phyloP scores from a whole-genome alignment of 257 asterid species.

The Plantago elongata region DNA sequence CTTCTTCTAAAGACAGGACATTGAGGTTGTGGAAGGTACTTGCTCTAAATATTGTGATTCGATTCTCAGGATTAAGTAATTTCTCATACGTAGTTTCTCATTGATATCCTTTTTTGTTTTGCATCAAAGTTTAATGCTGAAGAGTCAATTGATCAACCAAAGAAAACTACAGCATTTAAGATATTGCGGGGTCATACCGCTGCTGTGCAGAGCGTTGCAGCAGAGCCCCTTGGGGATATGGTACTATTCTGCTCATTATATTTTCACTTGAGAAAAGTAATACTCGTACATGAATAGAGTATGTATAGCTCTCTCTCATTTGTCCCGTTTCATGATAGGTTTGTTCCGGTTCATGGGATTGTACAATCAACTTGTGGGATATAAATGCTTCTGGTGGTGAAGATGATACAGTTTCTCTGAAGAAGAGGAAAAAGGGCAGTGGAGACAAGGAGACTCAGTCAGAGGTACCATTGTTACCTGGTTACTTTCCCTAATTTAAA shows the following conservation, averaged over 20 bases:
- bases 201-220: slow-evolving; percentile 78
- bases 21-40: slow-evolving; percentile 87
- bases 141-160: slow-evolving; percentile 44
- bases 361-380: slow-evolving; percentile 71
- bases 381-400: slow-evolving; percentile 39
- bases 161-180: slow-evolving; percentile 52
- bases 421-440: slow-evolving; percentile 70
- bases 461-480: slow-evolving; percentile 50
- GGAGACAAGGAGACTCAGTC: slow-evolving; percentile 46
- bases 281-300: slow-evolving; percentile 1
- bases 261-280: slow-evolving; percentile 1
- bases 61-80: slow-evolving; percentile 12
- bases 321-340: slow-evolving; percentile 43
- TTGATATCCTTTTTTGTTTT: slow-evolving; percentile 20
- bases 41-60: slow-evolving; percentile 14
- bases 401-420: slow-evolving; percentile 52
- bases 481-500: slow-evolving; percentile 3
- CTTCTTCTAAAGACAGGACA: slow-evolving; percentile 92
- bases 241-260: slow-evolving; percentile 33
- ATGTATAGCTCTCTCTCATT: slow-evolving; percentile 14
- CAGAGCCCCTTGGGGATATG: slow-evolving; percentile 71
- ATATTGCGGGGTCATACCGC: slow-evolving; percentile 73
- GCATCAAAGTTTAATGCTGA: slow-evolving; percentile 57
- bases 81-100: neutral
- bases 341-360: slow-evolving; percentile 98